Conservation (phyloP, 371 early-diverging fungal genomes). For the Mucor mucedo region DNA sequence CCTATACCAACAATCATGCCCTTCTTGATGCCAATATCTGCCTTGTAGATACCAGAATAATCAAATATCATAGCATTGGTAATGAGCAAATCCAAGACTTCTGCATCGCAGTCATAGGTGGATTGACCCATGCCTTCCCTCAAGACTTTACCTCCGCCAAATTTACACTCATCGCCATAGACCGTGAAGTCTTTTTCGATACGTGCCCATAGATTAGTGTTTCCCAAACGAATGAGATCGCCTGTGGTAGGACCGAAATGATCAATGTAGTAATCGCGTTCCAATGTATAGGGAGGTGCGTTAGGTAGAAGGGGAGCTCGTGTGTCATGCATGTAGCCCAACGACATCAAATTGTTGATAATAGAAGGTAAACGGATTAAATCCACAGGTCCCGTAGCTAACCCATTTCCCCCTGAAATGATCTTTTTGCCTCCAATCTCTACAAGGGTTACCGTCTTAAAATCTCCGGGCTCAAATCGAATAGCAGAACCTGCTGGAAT, state of each 20-base stretch:
- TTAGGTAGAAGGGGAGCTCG: slow-evolving; percentile 47
- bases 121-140: slow-evolving; percentile 95
- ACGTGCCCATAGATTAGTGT: slow-evolving; percentile 83
- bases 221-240: slow-evolving; percentile 85
- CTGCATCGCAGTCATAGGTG: slow-evolving; percentile 59
- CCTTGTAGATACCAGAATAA: slow-evolving; percentile 94
- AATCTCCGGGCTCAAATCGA: slow-evolving; percentile 86
- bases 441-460: slow-evolving; percentile 78
- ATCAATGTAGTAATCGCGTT: slow-evolving; percentile 80
- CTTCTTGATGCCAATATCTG: slow-evolving; percentile 91
- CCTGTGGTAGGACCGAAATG: slow-evolving; percentile 94
- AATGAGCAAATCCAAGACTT: slow-evolving; percentile 88
- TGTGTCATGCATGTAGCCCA: slow-evolving; percentile 66
- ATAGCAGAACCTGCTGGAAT: slow-evolving; percentile 84
- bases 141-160: slow-evolving; percentile 86
- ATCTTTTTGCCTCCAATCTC: slow-evolving; percentile 83
- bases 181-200: slow-evolving; percentile 87
- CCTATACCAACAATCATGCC: slow-evolving; percentile 89
- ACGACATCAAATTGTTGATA: slow-evolving; percentile 44
- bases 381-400: slow-evolving; percentile 79
- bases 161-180: slow-evolving; percentile 93
- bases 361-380: slow-evolving; percentile 46
- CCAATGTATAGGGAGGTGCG: slow-evolving; percentile 62
- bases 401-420: slow-evolving; percentile 83
- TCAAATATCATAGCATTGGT: slow-evolving; percentile 93